Base-by-base conservation (phyloP, 73 alveolate genomes). In the Uronychia binucleata region DNA sequence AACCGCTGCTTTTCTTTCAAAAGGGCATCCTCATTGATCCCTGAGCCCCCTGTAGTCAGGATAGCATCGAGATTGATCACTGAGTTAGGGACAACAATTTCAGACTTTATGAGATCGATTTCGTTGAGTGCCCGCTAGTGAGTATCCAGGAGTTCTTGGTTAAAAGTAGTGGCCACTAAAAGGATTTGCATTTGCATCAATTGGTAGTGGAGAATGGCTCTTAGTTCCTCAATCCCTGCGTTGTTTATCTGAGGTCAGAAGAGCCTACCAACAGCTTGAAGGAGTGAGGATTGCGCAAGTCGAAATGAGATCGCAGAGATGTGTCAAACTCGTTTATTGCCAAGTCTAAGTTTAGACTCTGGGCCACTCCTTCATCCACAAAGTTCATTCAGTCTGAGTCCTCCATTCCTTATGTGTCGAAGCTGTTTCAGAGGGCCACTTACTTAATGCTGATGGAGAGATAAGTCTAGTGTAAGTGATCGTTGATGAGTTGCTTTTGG, bases 301-400 rank as follows among this genome's bases (percentile, higher is more conserved):
- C 81, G 30, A 92, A 34, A 74, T 85, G 58, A 29, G 90, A 58
- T 33, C 59, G 79, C 30, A 92, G 84, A 0, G 83, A 30, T 32
- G 82, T 83, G 34, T 88, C 93, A 28, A 89, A 83, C 59, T 92
- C 97, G 14, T 74, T 59, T 19, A 87, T 60, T 0, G 97, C 91
- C 13, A 92, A 87, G 75, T 88, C 81, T 59, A 86, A 84, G 58
- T 88, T 85, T 1, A 80, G 58, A 1, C 75, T 58, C 30, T 79
- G 33, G 35, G 92, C 94, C n/a, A 94, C 94, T 0, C 97, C 93
- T 29, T 92, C 97, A 75, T 88, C 92, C 0, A 92, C 67, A 84
- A 85, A 90, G 77, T 90, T 90, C 59, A 88, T 59, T 59, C 58
- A 83, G 1, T 80, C 58, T 31, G 87, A 76, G 31, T 88, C 74